Percentiles rank a stretch among this genome's conserved stretches.
These are phyloP conservation scores for Fragaria nilgerrensis DNA, from an alignment of 306 rosid species.

Conservation along the genomic window DNA sequence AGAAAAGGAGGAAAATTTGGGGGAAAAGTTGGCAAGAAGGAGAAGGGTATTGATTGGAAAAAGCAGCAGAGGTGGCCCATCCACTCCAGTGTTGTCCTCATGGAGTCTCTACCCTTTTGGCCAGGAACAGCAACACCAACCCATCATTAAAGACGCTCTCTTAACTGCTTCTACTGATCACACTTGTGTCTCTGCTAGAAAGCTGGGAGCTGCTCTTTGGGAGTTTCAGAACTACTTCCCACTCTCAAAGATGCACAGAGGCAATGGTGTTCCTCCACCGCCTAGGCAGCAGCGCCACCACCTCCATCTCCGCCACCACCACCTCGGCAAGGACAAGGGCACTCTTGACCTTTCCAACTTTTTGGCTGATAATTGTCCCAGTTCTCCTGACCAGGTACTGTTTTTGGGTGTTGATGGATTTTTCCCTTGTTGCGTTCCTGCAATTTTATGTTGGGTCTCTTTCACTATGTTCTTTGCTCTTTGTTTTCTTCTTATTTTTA, in stretches of 20 bases:
- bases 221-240: conserved; percentile 55
- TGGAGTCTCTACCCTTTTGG: conserved; percentile 40
- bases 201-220: conserved; percentile 88
- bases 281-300: conserved; percentile 67
- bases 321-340: conserved; percentile 44
- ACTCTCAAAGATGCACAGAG: conserved; percentile 61
- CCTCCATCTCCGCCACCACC: conserved; percentile 48
- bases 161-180: background rate
- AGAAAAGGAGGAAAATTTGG: conserved; percentile 78
- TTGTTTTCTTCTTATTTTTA: background rate
- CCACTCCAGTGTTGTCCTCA: conserved; percentile 65
- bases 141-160: conserved; percentile 31
- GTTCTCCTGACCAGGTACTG: conserved; percentile 75
- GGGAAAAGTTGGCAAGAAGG: conserved; percentile 54
- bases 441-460: conserved; percentile 9
- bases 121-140: conserved; percentile 10
- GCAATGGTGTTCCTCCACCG: conserved; percentile 35
- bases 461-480: background rate
- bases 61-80: conserved; percentile 49
- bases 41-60: conserved; percentile 57
- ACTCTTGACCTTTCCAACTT: conserved; percentile 53
- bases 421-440: conserved; percentile 15
- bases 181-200: conserved; percentile 49
- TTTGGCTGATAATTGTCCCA: conserved; percentile 60
- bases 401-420: background rate